Conservation (phyloP, 2,329 filamentous ascomycete species). For the Penicillium glabrum region DNA sequence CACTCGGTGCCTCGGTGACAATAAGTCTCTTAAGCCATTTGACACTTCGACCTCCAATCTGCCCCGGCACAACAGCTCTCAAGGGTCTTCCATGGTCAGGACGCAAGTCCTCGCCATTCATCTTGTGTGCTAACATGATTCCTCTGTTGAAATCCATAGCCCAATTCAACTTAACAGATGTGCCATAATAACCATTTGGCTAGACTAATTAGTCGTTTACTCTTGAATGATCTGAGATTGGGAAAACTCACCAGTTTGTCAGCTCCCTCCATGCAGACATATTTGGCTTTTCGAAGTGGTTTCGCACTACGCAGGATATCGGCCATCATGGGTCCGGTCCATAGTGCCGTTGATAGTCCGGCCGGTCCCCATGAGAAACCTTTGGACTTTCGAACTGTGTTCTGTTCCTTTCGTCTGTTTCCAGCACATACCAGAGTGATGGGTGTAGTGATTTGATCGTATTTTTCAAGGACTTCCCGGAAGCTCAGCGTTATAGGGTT, state of each 20-base stretch:
- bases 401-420: constrained; percentile 90
- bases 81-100: constrained; percentile 87
- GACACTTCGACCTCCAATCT: constrained; percentile 88
- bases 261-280: constrained; percentile 88
- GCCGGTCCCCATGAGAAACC: constrained; percentile 93
- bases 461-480: constrained; percentile 69
- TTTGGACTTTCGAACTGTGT: constrained; percentile 84
- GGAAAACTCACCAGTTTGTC: constrained; percentile 62
- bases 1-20: constrained; percentile 73
- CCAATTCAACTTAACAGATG: constrained; percentile 85
- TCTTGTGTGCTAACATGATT: constrained; percentile 83
- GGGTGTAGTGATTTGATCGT: constrained; percentile 79
- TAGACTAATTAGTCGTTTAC: constrained; percentile 22
- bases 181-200: constrained; percentile 87
- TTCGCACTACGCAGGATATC: constrained; percentile 69
- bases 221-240: too few species aligned
- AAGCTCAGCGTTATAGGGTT: constrained; percentile 72
- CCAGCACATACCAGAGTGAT: constrained; percentile 90
- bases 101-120: constrained; percentile 80
- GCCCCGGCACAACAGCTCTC: constrained; percentile 79
- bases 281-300: constrained; percentile 69
- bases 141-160: constrained; percentile 78
- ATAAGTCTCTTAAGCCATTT: constrained; percentile 88
- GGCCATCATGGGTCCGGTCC: constrained; percentile 76
- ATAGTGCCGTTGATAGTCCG: constrained; percentile 81